Evolutionary conservation across 176 grass and related monocot genomes (phyloP).

Genomic region (Triticum turgidum): DNA sequence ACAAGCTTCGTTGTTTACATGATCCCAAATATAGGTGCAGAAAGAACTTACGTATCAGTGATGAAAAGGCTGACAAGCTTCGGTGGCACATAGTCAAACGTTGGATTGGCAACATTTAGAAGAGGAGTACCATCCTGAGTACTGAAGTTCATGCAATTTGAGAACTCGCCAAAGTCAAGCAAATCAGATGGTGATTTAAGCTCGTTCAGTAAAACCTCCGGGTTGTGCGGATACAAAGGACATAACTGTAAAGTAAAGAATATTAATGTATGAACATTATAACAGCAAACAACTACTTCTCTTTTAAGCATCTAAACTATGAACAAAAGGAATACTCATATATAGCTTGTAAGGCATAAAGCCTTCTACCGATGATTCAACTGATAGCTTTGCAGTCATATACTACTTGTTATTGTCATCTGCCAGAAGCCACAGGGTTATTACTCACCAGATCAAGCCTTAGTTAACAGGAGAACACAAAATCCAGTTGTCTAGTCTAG

Average conservation of each 20-base stretch:
- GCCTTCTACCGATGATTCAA: background rate
- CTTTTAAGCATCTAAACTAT: background rate
- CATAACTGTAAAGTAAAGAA: slow-evolving; percentile 58
- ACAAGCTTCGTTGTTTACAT: background rate
- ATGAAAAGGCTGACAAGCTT: slow-evolving; percentile 96
- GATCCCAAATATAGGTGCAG: background rate
- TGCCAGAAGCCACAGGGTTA: slow-evolving; percentile 3
- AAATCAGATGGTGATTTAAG: slow-evolving; percentile 90
- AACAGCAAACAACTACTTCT: background rate
- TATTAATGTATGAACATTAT: background rate
- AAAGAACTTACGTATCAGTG: slow-evolving; percentile 81
- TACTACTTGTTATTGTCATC: background rate
- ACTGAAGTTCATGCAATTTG: slow-evolving; percentile 90
- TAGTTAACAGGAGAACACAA: background rate
- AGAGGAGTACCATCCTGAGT: slow-evolving; percentile 59
- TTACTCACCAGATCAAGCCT: background rate
- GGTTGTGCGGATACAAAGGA: slow-evolving; percentile 94
- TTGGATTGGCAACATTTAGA: slow-evolving; percentile 87
- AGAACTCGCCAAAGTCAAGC: slow-evolving; percentile 93
- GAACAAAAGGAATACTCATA: background rate
- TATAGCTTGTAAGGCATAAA: background rate
- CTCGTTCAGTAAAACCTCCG: slow-evolving; percentile 86
- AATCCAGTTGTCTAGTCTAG: background rate
- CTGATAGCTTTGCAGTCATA: slow-evolving; percentile 3
- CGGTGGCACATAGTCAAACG: slow-evolving; percentile 92